These are phyloP conservation scores for Plasmodium vivax DNA, from an alignment of 169 alveolate species.

Conservation along the genomic window DNA sequence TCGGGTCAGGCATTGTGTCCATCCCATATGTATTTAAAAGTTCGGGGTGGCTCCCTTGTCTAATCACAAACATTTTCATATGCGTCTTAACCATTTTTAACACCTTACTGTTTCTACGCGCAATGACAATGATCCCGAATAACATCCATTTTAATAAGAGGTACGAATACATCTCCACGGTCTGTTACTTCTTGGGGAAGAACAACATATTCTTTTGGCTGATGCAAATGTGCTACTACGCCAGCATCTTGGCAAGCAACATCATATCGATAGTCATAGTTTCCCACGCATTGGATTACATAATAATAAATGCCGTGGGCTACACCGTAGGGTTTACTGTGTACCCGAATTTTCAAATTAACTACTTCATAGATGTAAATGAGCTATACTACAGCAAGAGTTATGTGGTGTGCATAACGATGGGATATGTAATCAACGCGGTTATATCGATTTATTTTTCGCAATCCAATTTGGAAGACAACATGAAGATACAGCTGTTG, in stretches of 20 bases:
- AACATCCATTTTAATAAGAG: constrained; percentile 84
- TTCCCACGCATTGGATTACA: constrained; percentile 81
- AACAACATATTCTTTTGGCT: constrained; percentile 75
- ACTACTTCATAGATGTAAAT: constrained; percentile 2
- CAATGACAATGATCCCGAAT: constrained; percentile 86
- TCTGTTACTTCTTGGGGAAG: constrained; percentile 82
- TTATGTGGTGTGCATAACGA: constrained; percentile 77
- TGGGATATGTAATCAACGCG: constrained; percentile 83
- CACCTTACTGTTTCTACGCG: constrained; percentile 80
- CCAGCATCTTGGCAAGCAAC: constrained; percentile 79
- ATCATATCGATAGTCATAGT: constrained; percentile 78
- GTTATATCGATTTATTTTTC: constrained; percentile 77
- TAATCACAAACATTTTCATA: constrained; percentile 74
- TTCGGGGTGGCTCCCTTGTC: constrained; percentile 81
- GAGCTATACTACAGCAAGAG: constrained; percentile 34
- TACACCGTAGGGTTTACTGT: constrained; percentile 79
- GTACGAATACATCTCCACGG: constrained; percentile 82
- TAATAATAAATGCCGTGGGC: constrained; percentile 78
- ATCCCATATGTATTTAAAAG: constrained; percentile 80
- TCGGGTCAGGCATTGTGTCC: constrained; percentile 80
- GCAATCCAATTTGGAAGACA: constrained; percentile 81
- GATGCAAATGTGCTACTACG: constrained; percentile 78
- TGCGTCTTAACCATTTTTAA: constrained; percentile 78
- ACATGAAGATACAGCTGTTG: constrained; percentile 79
- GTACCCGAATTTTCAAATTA: constrained; percentile 68